Conservation (phyloP, 805 yeast species). For the Yarrowia yakushimensis region DNA sequence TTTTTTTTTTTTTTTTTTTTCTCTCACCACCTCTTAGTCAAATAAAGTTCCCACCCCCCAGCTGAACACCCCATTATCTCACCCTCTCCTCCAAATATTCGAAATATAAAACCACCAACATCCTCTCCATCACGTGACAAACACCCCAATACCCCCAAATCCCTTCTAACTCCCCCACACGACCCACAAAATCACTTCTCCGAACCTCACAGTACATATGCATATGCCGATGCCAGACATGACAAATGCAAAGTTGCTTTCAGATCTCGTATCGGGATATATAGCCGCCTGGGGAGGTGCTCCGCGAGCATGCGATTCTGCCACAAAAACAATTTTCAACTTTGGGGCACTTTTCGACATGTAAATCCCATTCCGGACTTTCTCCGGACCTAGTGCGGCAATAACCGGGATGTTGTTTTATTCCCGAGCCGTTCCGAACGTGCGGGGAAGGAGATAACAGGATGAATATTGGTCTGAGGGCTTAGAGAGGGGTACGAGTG, state of each 20-base stretch:
- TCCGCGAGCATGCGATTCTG: no score
- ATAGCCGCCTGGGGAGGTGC: no score
- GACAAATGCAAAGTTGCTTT: background rate
- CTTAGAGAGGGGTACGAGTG: background rate
- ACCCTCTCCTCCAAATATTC: no score
- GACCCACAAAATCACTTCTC: background rate
- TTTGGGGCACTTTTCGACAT: background rate
- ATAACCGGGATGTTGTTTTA: background rate
- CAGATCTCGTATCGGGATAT: background rate
- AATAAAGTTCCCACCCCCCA: no score
- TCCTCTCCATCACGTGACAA: background rate
- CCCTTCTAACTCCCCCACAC: background rate
- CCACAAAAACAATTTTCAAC: background rate
- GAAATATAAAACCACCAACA: no score
- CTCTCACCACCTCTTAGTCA: no score
- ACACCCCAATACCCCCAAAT: background rate
- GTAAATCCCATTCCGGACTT: no score
- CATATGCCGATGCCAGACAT: background rate
- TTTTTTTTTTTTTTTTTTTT: no score
- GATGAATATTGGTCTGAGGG: no score
- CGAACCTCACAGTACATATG: background rate
- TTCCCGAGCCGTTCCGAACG: background rate
- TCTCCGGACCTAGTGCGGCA: background rate
- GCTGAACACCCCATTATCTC: no score
- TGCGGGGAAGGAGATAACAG: background rate